Conservation (phyloP, 2,329 filamentous ascomycete species). For the Xylariaceae sp. region DNA sequence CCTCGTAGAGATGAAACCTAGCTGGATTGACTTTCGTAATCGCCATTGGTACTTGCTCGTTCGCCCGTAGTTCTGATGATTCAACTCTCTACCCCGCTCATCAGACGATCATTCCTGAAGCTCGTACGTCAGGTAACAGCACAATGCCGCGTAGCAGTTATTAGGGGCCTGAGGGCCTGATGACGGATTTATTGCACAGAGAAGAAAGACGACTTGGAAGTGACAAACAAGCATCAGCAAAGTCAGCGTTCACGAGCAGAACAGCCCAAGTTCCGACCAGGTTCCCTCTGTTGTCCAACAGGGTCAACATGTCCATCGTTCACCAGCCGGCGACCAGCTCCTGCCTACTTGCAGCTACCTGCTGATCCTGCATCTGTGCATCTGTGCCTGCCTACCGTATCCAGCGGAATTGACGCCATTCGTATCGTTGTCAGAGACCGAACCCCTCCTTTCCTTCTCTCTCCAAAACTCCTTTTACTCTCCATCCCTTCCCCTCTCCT, state of each 20-base stretch:
- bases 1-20: background rate
- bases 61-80: slow-evolving; percentile 3
- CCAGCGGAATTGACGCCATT: background rate
- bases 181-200: slow-evolving; percentile 21
- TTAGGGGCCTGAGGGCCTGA: too few relatives aligned
- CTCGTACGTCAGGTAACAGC: slow-evolving; percentile 5
- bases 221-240: too few relatives aligned
- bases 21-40: background rate
- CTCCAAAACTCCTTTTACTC: slow-evolving; percentile 16
- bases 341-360: background rate
- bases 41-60: background rate
- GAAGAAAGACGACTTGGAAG: too few relatives aligned
- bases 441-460: slow-evolving; percentile 15
- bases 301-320: too few relatives aligned
- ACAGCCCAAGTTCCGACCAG: too few relatives aligned
- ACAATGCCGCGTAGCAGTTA: slow-evolving; percentile 23
- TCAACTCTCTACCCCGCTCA: slow-evolving; percentile 7
- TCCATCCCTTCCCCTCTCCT: slow-evolving; percentile 10
- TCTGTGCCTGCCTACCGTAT: background rate
- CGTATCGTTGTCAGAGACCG: slow-evolving; percentile 3
- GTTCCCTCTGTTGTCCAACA: too few relatives aligned
- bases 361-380: background rate
- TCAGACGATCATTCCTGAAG: slow-evolving; percentile 12
- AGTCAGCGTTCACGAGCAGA: too few relatives aligned
- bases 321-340: background rate